These are phyloP conservation scores for Suillus weaverae DNA, from an alignment of 768 basidiomycete species.

Conservation along the genomic window DNA sequence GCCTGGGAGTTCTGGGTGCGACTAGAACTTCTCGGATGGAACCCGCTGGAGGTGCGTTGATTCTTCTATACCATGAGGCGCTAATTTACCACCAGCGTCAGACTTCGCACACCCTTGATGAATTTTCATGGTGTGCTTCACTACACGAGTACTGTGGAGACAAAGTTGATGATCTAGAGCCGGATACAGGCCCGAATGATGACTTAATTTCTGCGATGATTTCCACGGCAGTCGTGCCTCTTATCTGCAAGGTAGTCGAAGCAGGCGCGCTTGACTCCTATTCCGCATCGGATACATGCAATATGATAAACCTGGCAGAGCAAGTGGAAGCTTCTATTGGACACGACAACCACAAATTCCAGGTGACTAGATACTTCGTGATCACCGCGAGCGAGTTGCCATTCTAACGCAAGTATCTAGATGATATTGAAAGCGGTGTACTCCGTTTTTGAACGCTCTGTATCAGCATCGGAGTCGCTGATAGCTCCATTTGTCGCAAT, in stretches of 20 bases:
- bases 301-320: conserved; percentile 73
- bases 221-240: conserved; percentile 77
- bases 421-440: conserved; percentile 56
- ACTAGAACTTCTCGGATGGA: conserved; percentile 85
- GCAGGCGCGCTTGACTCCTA: conserved; percentile 84
- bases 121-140: conserved; percentile 81
- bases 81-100: conserved; percentile 26
- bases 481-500: conserved; percentile 50
- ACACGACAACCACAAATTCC: conserved; percentile 57
- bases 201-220: conserved; percentile 89
- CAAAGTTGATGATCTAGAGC: conserved; percentile 45
- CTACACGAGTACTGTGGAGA: conserved; percentile 74
- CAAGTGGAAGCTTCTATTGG: conserved; percentile 79
- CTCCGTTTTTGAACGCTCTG: conserved; percentile 52
- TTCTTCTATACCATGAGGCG: background rate
- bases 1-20: conserved; percentile 97
- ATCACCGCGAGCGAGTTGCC: background rate
- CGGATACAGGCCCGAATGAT: conserved; percentile 76
- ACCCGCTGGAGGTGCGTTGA: conserved; percentile 70
- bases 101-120: conserved; percentile 63
- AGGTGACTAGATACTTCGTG: conserved; percentile 42
- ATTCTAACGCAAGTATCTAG: conserved; percentile 36
- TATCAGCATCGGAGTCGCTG: conserved; percentile 49
- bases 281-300: conserved; percentile 60
- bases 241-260: conserved; percentile 70